Evolutionary conservation across 805 yeast genomes (phyloP), one percentile per base, ranked within the genome.

Genomic region (Kodamaea sagamina): DNA sequence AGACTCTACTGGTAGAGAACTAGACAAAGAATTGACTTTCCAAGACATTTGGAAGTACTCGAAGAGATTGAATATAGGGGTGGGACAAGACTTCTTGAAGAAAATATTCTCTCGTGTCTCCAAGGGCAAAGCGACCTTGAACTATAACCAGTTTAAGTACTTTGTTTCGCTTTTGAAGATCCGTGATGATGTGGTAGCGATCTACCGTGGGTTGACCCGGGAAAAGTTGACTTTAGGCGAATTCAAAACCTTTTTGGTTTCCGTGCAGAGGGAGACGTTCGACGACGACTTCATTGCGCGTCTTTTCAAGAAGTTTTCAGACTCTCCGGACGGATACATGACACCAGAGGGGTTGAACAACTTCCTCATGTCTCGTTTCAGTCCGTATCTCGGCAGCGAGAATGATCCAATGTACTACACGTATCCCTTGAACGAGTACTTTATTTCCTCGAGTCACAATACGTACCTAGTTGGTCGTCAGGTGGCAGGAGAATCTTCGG

Each of bases 381-480:
- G 65, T 1, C 42, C 57, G 1, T 61, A 65, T 3, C 16, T 41
- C 22, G 21, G 28, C 17, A 29, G 17, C 10, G 18, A 27, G 7
- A 28, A 29, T 10, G 19, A 38, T 9, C 22, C 36, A 13, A 25
- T 15, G 9, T 69, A 68, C 45, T 67, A 53, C 40, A 44, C 51
- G 15, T 54, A 58, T 32, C 98, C 99, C 0, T 57, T 93, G 27
- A 87, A 81, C 57, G 92, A 90, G 53, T 93, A 95, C 60, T 89
- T 70, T 57, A 86, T 95, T 22, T 89, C 96, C 0, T 88, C 97
- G 0, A 89, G 97, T 0, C 99, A 93, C 61, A 93, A 93, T 59
- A 93, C 99, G 0, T 93, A 93, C 56, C 68, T 93, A 3, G 63
- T 82, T 19, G 99, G 99, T 0, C 73, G 93, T 28, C 99, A 93